Percentiles rank a stretch among this genome's conserved stretches.
Evolutionary conservation across 116 monocot species (phyloP).

Genomic region (Iris pallida): DNA sequence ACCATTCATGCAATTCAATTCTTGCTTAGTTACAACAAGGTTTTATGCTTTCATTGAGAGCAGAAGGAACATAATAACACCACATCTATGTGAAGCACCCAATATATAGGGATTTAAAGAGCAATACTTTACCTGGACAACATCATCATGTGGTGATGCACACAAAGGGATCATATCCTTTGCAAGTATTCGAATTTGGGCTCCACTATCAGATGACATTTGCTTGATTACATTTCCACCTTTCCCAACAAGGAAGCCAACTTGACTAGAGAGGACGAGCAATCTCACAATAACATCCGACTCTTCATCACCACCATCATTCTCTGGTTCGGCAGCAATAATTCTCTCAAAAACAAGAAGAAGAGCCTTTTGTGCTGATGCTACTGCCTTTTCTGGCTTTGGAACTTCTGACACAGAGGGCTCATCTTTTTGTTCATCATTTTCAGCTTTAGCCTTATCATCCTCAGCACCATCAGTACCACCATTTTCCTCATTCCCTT

Average conservation of each 20-base stretch:
- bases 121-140: constrained; percentile 60
- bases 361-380: constrained; percentile 63
- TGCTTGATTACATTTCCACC: constrained; percentile 87
- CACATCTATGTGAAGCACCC: no score
- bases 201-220: constrained; percentile 81
- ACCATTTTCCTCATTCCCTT: constrained; percentile 20
- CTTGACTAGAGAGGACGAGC: constrained; percentile 66
- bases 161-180: constrained; percentile 73
- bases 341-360: constrained; percentile 75
- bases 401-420: constrained; percentile 21
- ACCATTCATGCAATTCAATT: no score
- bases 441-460: constrained; percentile 7
- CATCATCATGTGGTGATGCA: constrained; percentile 63
- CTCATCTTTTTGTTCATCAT: constrained; percentile 28
- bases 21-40: no score
- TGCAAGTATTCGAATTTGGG: constrained; percentile 68
- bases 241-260: constrained; percentile 83
- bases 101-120: background rate
- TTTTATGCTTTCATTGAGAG: no score
- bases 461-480: constrained; percentile 18
- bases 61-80: no score
- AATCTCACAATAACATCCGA: constrained; percentile 40
- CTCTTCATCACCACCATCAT: constrained; percentile 24
- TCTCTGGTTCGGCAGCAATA: constrained; percentile 35
- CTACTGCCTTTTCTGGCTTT: constrained; percentile 28